Base-by-base conservation (phyloP, 352 stramenopile genomes). In the Phytophthora agathidicida region DNA sequence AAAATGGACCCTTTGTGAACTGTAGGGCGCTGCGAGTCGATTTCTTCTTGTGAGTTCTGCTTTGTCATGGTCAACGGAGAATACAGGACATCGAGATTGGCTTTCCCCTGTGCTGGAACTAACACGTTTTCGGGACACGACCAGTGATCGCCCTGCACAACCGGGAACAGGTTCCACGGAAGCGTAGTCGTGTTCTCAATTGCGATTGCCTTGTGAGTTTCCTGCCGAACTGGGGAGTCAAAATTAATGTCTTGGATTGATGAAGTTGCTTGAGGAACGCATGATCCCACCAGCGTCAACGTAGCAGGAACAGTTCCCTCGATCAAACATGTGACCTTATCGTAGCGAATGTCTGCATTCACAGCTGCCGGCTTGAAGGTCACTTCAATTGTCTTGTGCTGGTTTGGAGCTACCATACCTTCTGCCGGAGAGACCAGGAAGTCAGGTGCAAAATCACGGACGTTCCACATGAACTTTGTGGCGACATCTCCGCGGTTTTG, bases 401-500 rank as follows among this genome's bases (percentile, higher is more conserved):
- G 73, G 32, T 94, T 89, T 5, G 94, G 87, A 7, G 81, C 67
- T 16, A 98, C 55, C 17, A 92, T 74, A 7, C 93, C 94, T 38
- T 97, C 87, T 0, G 73, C 26, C 0, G 94, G 94, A 0, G 82
- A 65, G 3, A 98, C 83, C 0, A 54, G 48, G 52, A 98, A 98
- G 39, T 98, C 79, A 1, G 80, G 73, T 1, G 72, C 75, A 55
- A 98, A 94, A 8, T 85, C 71, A 3, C 64, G 71, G 7, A 73
- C 27, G 22, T 89, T 85, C 93, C 93, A 98, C 39, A 83, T 77
- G 55, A 96, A 98, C 36, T 91, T 93, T 10, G 91, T 80, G 3
- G 86, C 65, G 3, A 98, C 50, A 58, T 98, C 94, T 11, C 94
- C 94, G 10, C 80, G 73, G 50, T 98, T 98, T 49, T 98, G 88